These are phyloP conservation scores for Fusarium paranaense DNA, from an alignment of 2,329 filamentous ascomycete genomes.

Conservation along the genomic window DNA sequence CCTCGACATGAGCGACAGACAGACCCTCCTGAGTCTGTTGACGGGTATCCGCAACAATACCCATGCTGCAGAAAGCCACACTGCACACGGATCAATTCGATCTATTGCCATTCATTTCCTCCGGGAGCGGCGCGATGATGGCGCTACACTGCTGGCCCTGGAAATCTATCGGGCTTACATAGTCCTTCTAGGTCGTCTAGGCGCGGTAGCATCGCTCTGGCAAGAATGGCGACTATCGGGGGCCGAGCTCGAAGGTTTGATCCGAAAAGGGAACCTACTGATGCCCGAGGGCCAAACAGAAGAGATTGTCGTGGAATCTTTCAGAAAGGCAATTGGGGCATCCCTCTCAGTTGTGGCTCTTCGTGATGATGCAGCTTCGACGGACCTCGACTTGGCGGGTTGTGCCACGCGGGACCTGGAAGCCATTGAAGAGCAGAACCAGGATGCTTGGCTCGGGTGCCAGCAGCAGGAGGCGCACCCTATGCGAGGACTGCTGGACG, in stretches of 20 bases:
- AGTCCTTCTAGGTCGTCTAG: slow-evolving; percentile 45
- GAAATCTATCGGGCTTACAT: slow-evolving; percentile 45
- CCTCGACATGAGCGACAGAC: slow-evolving; percentile 32
- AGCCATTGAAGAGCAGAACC: slow-evolving; percentile 28
- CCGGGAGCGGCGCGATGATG: background rate
- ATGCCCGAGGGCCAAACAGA: slow-evolving; percentile 1
- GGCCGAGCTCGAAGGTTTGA: slow-evolving; percentile 2
- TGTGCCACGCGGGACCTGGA: slow-evolving; percentile 36
- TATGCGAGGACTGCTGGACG: slow-evolving; percentile 12
- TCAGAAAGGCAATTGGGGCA: slow-evolving; percentile 28
- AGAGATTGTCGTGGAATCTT: slow-evolving; percentile 15
- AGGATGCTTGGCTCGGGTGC: slow-evolving; percentile 19
- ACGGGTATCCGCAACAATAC: slow-evolving; percentile 44
- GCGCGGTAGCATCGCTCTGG: slow-evolving; percentile 47
- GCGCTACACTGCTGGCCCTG: slow-evolving; percentile 3
- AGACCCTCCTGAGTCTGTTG: slow-evolving; percentile 44
- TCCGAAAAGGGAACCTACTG: background rate
- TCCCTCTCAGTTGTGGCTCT: slow-evolving; percentile 34
- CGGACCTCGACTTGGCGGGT: slow-evolving; percentile 29
- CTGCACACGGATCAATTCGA: slow-evolving; percentile 42
- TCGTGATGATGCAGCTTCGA: slow-evolving; percentile 15
- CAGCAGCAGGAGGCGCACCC: slow-evolving; percentile 16
- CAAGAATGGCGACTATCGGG: slow-evolving; percentile 44
- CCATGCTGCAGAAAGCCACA: slow-evolving; percentile 13
- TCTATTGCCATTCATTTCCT: slow-evolving; percentile 32